Evolutionary conservation across 495 filamentous ascomycete genomes (phyloP).

Genomic region (Tuber calosporum): DNA sequence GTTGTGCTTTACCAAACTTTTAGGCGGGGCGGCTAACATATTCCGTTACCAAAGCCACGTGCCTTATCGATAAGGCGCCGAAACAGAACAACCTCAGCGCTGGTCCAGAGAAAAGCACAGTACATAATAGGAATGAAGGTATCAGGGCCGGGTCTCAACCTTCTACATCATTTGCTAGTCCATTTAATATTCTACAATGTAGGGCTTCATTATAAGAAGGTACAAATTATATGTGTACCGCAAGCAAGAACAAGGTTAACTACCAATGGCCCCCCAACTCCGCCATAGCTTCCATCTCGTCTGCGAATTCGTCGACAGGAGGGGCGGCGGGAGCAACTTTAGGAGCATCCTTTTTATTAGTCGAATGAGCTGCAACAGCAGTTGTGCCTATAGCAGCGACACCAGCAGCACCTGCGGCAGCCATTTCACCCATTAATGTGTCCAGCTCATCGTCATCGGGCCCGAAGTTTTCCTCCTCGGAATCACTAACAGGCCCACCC

Average conservation of each 20-base stretch:
- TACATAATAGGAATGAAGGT: not conserved
- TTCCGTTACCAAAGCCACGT: not conserved
- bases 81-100: not conserved
- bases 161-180: not conserved
- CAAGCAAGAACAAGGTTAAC: constrained; percentile 20
- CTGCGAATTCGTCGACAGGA: constrained; percentile 46
- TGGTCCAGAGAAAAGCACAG: not conserved
- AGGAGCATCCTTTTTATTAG: constrained; percentile 4
- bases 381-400: not conserved
- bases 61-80: not conserved
- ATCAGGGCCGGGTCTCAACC: not conserved
- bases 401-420: not conserved
- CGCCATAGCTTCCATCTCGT: constrained; percentile 63
- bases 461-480: constrained; percentile 26
- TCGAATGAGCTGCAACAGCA: not conserved
- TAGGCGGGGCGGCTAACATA: not conserved
- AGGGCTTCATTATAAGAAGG: not conserved
- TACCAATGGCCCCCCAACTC: constrained; percentile 59
- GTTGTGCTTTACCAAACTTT: not conserved
- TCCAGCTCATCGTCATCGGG: constrained; percentile 35
- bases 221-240: not conserved
- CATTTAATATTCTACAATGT: not conserved
- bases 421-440: constrained; percentile 23
- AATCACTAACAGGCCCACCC: constrained; percentile 17
- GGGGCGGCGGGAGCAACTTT: not conserved